Base-by-base conservation (phyloP, 2,329 filamentous ascomycete species). In the Zymoseptoria tritici region DNA sequence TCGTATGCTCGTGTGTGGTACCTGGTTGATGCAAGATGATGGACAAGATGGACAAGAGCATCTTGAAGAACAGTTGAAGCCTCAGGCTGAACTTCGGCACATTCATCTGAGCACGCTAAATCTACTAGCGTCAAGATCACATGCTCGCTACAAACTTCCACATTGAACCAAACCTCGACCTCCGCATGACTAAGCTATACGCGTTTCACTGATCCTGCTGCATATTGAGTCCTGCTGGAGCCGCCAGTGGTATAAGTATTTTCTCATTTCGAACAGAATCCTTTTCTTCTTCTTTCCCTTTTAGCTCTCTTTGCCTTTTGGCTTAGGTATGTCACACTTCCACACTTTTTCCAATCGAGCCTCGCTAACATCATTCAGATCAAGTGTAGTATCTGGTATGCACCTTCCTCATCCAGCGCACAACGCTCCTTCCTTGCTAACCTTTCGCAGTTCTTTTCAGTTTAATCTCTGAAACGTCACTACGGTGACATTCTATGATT, bases 391-490 rank as follows among this genome's bases (percentile, higher is more conserved):
- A 46, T 46, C 36, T 46, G 36, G 36, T 42, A 13, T 9, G 36
- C 16, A 42, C 36, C 36, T 42, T 42, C 36, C 36, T 6, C 11
- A 13, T 16, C 36, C 13, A 16, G 9, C 11, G 9, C 11, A 4
- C 16, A 13, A 11, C 16, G 36, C 11, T 42, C 36, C 16, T 42
- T 11, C 36, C 36, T 42, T 42, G 36, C 36, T 42, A 42, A 42
- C 36, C 7, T 13, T n/a, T n/a, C 13, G 16, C 36, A 46, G 36
- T 46, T 62, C 57, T 64, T 62, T 60, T 62, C 57, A 62, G 59
- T 62, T 61, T 64, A 64, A 64, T 64, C 59, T 62, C 62, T 64
- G 61, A 63, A 62, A 64, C 61, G 57, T 31, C 36, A 52, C 61
- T 61, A 64, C 60, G 60, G 61, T 52, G 36, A 42, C 49, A 58